A percentile compares a stretch with the other conserved stretches of the same genome.
Conservation (phyloP, 2,329 filamentous ascomycete species). For the Fusarium fracticaudum region DNA sequence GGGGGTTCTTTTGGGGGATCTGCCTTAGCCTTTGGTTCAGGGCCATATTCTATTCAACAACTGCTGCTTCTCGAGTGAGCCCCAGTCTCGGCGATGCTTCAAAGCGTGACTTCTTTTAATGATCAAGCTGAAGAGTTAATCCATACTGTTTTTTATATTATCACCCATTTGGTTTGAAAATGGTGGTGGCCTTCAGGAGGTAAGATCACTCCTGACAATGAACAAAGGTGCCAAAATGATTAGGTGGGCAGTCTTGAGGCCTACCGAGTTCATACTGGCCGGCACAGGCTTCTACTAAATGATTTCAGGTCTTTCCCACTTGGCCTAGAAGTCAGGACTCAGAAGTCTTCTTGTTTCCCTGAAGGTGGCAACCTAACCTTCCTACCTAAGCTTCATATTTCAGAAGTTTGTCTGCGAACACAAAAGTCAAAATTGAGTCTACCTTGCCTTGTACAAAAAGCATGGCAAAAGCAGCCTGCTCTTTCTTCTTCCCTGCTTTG, state of each 20-base stretch:
- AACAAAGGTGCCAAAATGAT: not conserved
- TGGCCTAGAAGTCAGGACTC: not conserved
- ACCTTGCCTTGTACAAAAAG: too few relatives aligned
- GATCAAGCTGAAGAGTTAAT: not conserved
- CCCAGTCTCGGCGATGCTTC: not conserved
- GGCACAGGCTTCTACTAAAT: not conserved
- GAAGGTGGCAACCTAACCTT: not conserved
- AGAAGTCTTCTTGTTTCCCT: not conserved
- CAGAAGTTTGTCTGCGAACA: not conserved
- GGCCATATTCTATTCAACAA: not conserved
- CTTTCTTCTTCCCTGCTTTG: not conserved
- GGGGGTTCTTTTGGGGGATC: not conserved
- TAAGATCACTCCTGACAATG: not conserved
- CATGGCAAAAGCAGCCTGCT: not conserved
- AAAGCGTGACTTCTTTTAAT: not conserved
- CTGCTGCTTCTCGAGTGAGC: not conserved
- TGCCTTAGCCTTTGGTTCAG: not conserved
- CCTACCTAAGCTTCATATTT: not conserved
- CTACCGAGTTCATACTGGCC: too few relatives aligned
- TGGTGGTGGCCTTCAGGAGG: not conserved
- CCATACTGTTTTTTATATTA: not conserved
- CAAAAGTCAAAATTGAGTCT: not conserved
- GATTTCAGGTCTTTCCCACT: not conserved
- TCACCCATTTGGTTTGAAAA: not conserved
- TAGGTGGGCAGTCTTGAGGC: not conserved